These are phyloP conservation scores for Xylaria arbuscula DNA, from an alignment of 2,329 filamentous ascomycete genomes.

Conservation along the genomic window DNA sequence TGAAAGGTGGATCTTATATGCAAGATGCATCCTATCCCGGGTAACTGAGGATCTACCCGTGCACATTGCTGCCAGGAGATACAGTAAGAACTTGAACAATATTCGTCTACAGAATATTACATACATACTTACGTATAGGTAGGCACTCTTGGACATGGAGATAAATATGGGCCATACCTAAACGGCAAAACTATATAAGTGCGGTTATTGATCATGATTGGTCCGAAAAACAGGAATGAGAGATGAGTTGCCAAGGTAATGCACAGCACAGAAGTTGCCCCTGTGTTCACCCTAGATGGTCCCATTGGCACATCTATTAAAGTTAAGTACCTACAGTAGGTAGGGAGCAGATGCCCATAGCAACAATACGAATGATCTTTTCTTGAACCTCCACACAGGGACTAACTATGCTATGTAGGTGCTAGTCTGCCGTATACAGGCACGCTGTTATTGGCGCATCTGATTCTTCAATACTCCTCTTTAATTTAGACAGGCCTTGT, in stretches of 20 bases:
- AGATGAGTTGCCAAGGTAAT: conserved; percentile 29
- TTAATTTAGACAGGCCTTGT: conserved; percentile 7
- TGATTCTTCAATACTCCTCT: neutral
- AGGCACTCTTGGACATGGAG: neutral
- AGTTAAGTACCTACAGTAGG: neutral
- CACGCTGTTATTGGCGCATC: conserved; percentile 13
- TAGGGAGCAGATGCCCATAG: neutral
- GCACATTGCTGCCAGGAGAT: neutral
- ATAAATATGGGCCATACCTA: neutral
- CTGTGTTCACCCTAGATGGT: neutral
- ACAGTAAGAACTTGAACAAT: neutral
- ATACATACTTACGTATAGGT: no score
- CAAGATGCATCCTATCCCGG: neutral
- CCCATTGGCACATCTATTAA: neutral
- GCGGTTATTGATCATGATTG: neutral
- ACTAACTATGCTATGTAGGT: neutral
- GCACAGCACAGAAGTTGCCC: conserved; percentile 15
- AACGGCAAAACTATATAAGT: neutral
- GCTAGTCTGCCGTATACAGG: conserved; percentile 1
- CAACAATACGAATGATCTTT: conserved; percentile 19
- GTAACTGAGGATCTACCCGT: conserved; percentile 7
- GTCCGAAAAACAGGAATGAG: conserved; percentile 15
- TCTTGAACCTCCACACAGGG: neutral
- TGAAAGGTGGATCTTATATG: conserved; percentile 20
- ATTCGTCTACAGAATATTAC: neutral